Evolutionary conservation across 2,329 filamentous ascomycete species (phyloP).

Genomic region (Gaeumannomyces sp.): DNA sequence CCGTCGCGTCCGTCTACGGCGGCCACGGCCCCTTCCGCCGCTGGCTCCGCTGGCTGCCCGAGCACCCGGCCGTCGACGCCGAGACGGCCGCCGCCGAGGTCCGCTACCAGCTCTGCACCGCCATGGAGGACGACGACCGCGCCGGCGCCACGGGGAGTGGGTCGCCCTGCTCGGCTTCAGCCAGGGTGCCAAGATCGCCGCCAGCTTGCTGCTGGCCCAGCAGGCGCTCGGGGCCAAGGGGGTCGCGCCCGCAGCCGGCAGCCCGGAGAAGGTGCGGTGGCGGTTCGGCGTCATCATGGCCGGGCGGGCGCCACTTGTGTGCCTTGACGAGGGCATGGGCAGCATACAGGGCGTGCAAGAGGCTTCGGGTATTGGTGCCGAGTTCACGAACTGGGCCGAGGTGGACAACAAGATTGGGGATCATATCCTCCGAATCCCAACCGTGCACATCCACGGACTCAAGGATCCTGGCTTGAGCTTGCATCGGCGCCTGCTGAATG

Average conservation of each 20-base stretch:
- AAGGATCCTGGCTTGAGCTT: slow-evolving; percentile 52
- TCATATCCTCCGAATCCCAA: slow-evolving; percentile 50
- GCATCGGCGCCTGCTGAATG: slow-evolving; percentile 48
- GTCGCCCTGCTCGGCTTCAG: slow-evolving; percentile 60
- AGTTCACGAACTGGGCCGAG: slow-evolving; percentile 33
- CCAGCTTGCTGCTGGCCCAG: slow-evolving; percentile 54
- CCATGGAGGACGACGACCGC: slow-evolving; percentile 47
- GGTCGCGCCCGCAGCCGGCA: neutral
- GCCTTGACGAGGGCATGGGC: slow-evolving; percentile 30
- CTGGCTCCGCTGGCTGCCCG: slow-evolving; percentile 56
- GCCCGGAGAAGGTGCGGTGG: slow-evolving; percentile 31
- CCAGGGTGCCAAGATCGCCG: slow-evolving; percentile 57
- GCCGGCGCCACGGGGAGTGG: slow-evolving; percentile 46
- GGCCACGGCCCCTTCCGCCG: slow-evolving; percentile 40
- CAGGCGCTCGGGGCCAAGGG: slow-evolving; percentile 38
- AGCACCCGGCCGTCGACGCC: slow-evolving; percentile 34
- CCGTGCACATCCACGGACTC: slow-evolving; percentile 62
- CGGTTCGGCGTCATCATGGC: slow-evolving; percentile 58
- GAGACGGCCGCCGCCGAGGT: slow-evolving; percentile 30
- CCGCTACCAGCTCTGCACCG: slow-evolving; percentile 16
- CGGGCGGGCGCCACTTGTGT: slow-evolving; percentile 53
- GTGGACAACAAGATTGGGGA: slow-evolving; percentile 32
- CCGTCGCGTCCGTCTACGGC: slow-evolving; percentile 10
- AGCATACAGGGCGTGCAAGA: slow-evolving; percentile 12
- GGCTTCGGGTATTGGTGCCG: slow-evolving; percentile 19